A percentile compares a stretch with the other conserved stretches of the same genome.
Evolutionary conservation across 192 early-diverging fungal genomes (phyloP).

Genomic region (Dissophora globulifera): DNA sequence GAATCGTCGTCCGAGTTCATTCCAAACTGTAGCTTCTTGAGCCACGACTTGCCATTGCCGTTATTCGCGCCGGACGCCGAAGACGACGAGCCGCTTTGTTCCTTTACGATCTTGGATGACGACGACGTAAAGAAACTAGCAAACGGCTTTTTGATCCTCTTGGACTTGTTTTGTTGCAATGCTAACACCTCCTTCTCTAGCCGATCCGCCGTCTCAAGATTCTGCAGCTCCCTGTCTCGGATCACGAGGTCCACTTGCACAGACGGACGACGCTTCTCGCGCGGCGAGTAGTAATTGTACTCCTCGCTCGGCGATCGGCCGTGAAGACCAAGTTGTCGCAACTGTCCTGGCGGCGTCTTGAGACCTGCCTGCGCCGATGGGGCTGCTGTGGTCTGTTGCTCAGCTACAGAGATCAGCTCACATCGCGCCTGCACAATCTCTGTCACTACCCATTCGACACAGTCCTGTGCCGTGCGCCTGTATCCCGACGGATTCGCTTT

Average conservation of each 20-base stretch:
- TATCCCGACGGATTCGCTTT: conserved; percentile 17
- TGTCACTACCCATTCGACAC: conserved; percentile 40
- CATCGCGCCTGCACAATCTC: conserved; percentile 44
- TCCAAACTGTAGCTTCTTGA: conserved; percentile 39
- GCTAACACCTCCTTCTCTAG: conserved; percentile 7
- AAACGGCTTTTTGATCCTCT: conserved; percentile 18
- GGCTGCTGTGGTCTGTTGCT: not conserved
- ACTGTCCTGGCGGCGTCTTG: not conserved
- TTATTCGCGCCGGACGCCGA: not conserved
- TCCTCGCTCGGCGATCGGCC: conserved; percentile 37
- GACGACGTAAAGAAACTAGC: conserved; percentile 18
- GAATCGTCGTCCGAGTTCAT: conserved; percentile 27
- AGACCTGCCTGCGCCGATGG: not conserved
- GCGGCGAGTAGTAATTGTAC: conserved; percentile 37
- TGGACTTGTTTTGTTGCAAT: not conserved
- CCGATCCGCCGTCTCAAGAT: conserved; percentile 18
- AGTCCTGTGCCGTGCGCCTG: conserved; percentile 27
- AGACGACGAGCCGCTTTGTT: too few relatives aligned
- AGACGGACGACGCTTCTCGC: not conserved
- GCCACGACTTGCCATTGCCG: conserved; percentile 25
- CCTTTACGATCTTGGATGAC: not conserved
- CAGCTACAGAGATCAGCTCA: conserved; percentile 32
- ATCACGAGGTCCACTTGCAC: conserved; percentile 43
- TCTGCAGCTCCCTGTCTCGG: conserved; percentile 32
- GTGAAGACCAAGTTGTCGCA: not conserved